These are phyloP conservation scores for Escallonia herrerae DNA, from an alignment of 129 eudicot species.

Conservation along the genomic window DNA sequence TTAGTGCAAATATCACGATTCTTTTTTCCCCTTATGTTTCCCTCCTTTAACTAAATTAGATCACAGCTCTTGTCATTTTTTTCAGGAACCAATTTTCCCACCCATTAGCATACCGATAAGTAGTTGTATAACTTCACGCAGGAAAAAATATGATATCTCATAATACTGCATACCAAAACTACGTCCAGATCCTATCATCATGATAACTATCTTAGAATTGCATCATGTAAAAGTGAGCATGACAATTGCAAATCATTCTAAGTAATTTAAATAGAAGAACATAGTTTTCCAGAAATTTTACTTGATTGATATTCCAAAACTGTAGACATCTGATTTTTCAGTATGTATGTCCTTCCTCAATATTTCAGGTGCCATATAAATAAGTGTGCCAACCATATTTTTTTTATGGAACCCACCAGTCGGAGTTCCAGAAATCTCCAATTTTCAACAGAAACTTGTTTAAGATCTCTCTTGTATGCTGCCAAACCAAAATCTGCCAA, in stretches of 20 bases:
- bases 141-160: too few relatives aligned
- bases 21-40: too few relatives aligned
- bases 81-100: too few relatives aligned
- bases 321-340: conserved; percentile 88
- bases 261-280: conserved; percentile 7
- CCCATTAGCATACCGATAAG: too few relatives aligned
- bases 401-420: conserved; percentile 96
- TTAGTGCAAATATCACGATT: too few relatives aligned
- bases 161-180: too few relatives aligned
- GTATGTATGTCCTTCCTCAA: conserved; percentile 76
- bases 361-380: conserved; percentile 98
- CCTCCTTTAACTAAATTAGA: too few relatives aligned
- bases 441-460: conserved; percentile 48
- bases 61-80: too few relatives aligned
- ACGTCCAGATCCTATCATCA: too few relatives aligned
- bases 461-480: conserved; percentile 73
- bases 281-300: conserved; percentile 26
- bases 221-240: too few relatives aligned
- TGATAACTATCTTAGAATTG: too few relatives aligned
- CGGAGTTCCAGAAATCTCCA: conserved; percentile 97
- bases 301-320: conserved; percentile 88
- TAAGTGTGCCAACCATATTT: conserved; percentile 98
- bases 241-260: not conserved
- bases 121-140: too few relatives aligned
- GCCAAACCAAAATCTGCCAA: conserved; percentile 97